Evolutionary conservation across 306 rosid genomes (phyloP).

Genomic region (Cucurbita pepo): DNA sequence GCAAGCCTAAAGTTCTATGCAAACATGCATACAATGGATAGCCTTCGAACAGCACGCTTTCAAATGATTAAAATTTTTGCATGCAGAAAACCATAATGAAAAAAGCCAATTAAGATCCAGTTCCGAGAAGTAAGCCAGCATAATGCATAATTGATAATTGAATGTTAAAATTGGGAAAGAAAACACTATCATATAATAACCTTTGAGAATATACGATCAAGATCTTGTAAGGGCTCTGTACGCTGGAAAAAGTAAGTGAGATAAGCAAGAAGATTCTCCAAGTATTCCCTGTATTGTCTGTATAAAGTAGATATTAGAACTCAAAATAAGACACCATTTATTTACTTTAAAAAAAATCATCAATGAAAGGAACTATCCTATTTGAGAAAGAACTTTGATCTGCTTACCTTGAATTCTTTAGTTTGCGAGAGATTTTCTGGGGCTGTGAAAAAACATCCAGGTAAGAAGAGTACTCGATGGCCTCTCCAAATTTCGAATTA

Average conservation of each 20-base stretch:
- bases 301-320: constrained; percentile 9
- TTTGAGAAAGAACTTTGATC: background rate
- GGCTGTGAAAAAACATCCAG: constrained; percentile 65
- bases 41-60: background rate
- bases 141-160: background rate
- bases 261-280: constrained; percentile 61
- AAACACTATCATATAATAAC: constrained; percentile 16
- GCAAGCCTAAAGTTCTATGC: background rate
- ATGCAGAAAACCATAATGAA: background rate
- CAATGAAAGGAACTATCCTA: background rate
- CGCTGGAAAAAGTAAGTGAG: constrained; percentile 70
- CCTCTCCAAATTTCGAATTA: constrained; percentile 90
- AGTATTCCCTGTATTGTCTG: constrained; percentile 74
- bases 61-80: background rate
- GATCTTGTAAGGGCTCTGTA: constrained; percentile 91
- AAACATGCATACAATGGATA: background rate
- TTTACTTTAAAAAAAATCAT: background rate
- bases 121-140: background rate
- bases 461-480: constrained; percentile 79
- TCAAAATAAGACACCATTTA: background rate
- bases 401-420: constrained; percentile 48
- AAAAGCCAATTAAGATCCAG: background rate
- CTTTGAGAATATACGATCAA: constrained; percentile 77
- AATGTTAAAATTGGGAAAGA: background rate
- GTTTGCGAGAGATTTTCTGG: constrained; percentile 56